Conservation (phyloP, 768 basidiomycete species). For the Phallus indusiatus region DNA sequence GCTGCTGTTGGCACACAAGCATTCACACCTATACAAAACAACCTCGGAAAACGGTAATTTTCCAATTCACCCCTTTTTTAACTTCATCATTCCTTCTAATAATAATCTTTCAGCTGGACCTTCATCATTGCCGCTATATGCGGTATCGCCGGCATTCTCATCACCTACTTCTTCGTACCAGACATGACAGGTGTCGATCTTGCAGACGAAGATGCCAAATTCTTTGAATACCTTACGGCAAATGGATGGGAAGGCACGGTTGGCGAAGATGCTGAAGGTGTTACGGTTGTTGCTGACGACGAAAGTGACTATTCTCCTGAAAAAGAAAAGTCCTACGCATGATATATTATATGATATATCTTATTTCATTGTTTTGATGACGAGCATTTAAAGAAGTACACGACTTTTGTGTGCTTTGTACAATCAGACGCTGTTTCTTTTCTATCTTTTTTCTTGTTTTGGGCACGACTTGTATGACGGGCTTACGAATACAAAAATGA, state of each 20-base stretch:
- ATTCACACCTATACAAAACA: slow-evolving; percentile 57
- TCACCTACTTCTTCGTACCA: slow-evolving; percentile 61
- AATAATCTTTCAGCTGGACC: slow-evolving; percentile 37
- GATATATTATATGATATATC: neutral
- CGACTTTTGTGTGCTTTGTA: neutral
- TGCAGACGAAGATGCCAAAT: slow-evolving; percentile 53
- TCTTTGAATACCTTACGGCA: slow-evolving; percentile 47
- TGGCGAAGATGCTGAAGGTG: slow-evolving; percentile 41
- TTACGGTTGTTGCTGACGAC: slow-evolving; percentile 12
- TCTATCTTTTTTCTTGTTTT: too few species aligned
- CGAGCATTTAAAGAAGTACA: neutral
- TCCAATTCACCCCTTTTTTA: neutral
- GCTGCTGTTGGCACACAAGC: slow-evolving; percentile 65
- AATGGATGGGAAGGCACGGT: slow-evolving; percentile 61
- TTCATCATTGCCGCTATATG: slow-evolving; percentile 65
- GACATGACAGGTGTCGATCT: slow-evolving; percentile 61
- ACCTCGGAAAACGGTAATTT: slow-evolving; percentile 54
- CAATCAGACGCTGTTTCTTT: too few species aligned
- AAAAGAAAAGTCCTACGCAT: neutral
- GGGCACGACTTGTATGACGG: too few species aligned
- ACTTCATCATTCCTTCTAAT: neutral
- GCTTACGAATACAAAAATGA: too few species aligned
- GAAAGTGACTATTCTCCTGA: neutral
- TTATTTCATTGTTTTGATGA: neutral
- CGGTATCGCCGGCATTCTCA: slow-evolving; percentile 49